Conservation (phyloP, 768 basidiomycete species). For the Gautieria morchelliformis region DNA sequence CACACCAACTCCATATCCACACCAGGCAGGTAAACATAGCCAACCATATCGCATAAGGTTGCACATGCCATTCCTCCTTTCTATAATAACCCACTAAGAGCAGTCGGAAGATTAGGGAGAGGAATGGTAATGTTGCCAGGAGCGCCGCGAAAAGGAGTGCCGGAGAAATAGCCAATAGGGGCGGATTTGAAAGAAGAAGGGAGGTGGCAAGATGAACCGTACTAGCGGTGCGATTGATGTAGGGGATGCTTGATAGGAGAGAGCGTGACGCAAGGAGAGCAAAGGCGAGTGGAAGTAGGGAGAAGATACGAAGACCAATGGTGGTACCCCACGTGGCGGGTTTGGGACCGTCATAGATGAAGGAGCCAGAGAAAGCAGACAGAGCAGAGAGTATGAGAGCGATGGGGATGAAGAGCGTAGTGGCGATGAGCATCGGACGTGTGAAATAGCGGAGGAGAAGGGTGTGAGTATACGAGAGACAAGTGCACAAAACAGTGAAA, state of each 20-base stretch:
- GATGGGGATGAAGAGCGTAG: constrained; percentile 66
- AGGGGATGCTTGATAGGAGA: constrained; percentile 40
- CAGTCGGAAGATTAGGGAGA: constrained; percentile 69
- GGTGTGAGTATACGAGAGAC: constrained; percentile 64
- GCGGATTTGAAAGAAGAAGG: constrained; percentile 61
- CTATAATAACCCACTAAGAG: constrained; percentile 59
- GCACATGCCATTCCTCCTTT: constrained; percentile 39
- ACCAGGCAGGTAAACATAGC: constrained; percentile 40
- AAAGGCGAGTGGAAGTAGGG: constrained; percentile 62
- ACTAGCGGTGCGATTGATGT: constrained; percentile 48
- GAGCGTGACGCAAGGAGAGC: constrained; percentile 58
- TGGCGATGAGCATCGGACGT: constrained; percentile 72
- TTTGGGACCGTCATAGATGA: constrained; percentile 47
- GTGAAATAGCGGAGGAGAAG: constrained; percentile 73
- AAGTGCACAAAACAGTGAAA: constrained; percentile 60
- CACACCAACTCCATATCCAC: constrained; percentile 71
- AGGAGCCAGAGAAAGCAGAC: constrained; percentile 78
- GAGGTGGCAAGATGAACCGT: constrained; percentile 49
- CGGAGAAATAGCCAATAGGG: constrained; percentile 68
- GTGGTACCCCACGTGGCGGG: constrained; percentile 76
- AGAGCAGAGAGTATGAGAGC: constrained; percentile 65
- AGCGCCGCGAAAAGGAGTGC: constrained; percentile 57
- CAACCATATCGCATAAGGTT: constrained; percentile 69
- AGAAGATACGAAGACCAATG: constrained; percentile 69
- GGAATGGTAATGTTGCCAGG: constrained; percentile 66